Evolutionary conservation across 371 early-diverging fungal genomes (phyloP).

Genomic region (Rhizopus arrhizus): DNA sequence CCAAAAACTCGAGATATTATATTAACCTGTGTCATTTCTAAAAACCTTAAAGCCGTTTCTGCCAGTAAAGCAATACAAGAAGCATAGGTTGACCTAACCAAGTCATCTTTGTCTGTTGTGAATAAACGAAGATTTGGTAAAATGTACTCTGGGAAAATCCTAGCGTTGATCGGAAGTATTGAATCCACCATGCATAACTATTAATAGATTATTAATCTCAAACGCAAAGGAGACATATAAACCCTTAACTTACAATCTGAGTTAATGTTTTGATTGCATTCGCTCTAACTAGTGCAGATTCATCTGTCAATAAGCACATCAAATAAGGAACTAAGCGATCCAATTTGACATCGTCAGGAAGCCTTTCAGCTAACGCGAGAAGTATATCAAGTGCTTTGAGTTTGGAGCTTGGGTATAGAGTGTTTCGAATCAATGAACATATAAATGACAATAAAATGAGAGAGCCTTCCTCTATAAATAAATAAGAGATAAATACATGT

Average conservation of each 20-base stretch:
- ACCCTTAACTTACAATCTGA: constrained; percentile 62
- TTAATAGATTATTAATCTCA: not conserved
- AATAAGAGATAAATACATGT: not conserved
- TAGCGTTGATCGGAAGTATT: constrained; percentile 79
- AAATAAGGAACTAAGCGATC: constrained; percentile 87
- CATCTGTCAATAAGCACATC: constrained; percentile 71
- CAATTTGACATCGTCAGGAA: constrained; percentile 75
- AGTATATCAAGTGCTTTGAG: constrained; percentile 79
- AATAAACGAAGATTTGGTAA: constrained; percentile 75
- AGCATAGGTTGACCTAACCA: constrained; percentile 85
- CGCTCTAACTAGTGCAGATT: constrained; percentile 71
- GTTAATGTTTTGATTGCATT: constrained; percentile 76
- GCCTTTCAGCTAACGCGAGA: constrained; percentile 64
- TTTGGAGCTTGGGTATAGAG: constrained; percentile 72
- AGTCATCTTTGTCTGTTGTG: constrained; percentile 68
- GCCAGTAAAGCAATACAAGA: constrained; percentile 79
- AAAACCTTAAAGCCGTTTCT: constrained; percentile 74
- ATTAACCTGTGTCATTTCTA: constrained; percentile 68
- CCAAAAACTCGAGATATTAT: not conserved
- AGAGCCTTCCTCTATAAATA: constrained; percentile 58
- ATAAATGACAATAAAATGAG: constrained; percentile 66
- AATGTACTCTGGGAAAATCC: constrained; percentile 89
- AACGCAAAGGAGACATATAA: not conserved
- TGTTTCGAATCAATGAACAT: constrained; percentile 73
- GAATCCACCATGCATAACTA: constrained; percentile 77